Evolutionary conservation across 495 filamentous ascomycete genomes (phyloP).

Genomic region (Penicillium lagena): DNA sequence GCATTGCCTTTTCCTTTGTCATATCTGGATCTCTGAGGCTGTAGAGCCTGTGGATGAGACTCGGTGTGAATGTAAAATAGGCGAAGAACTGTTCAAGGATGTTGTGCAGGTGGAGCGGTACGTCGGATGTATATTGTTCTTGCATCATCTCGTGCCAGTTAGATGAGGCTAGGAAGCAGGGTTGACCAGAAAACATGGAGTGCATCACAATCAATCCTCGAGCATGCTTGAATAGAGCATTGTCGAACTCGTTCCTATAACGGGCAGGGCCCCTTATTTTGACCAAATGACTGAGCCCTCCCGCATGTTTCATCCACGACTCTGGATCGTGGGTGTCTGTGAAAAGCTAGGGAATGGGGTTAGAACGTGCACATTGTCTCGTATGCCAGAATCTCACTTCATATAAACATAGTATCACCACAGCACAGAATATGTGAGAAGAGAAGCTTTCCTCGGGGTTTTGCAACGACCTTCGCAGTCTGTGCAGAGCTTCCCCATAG

Average conservation of each 20-base stretch:
- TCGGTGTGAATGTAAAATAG: conserved; percentile 22
- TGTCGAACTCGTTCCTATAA: conserved; percentile 20
- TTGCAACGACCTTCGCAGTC: conserved; percentile 18
- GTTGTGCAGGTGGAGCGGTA: conserved; percentile 8
- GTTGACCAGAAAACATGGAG: conserved; percentile 25
- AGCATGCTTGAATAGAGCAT: conserved; percentile 21
- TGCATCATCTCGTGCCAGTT: conserved; percentile 27
- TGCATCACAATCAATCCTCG: conserved; percentile 33
- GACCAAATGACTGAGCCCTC: conserved; percentile 23
- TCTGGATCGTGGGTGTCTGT: conserved; percentile 22
- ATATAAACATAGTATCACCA: conserved; percentile 28
- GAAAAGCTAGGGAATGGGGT: conserved; percentile 18
- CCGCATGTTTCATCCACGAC: conserved; percentile 34
- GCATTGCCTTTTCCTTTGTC: conserved; percentile 3
- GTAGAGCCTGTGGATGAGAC: conserved; percentile 24
- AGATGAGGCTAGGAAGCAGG: conserved; percentile 22
- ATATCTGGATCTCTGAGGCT: conserved; percentile 13
- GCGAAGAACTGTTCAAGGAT: conserved; percentile 26
- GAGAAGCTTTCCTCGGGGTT: conserved; percentile 19
- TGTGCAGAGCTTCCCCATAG: conserved; percentile 22
- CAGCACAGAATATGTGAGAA: conserved; percentile 25
- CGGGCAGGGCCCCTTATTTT: conserved; percentile 19
- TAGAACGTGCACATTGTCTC: not conserved
- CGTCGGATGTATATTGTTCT: conserved; percentile 10
- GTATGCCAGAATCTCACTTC: conserved; percentile 15